phyloP scores from a whole-genome alignment of 768 basidiomycete species.

The Sutorius australiensis region DNA sequence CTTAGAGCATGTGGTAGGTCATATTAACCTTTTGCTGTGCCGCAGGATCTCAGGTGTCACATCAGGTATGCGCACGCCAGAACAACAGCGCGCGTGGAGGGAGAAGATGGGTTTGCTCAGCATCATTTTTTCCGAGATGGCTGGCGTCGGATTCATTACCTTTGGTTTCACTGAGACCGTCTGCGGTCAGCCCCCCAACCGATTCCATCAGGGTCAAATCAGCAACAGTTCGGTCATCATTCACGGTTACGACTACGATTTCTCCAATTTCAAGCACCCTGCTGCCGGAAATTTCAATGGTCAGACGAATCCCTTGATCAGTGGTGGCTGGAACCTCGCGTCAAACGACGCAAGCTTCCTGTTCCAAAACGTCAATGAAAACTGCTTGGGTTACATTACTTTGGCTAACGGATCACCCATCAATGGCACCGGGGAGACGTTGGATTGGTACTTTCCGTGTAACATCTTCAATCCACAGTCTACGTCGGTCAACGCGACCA shows the following conservation, averaged over 20 bases:
- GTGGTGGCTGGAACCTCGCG: constrained; percentile 69
- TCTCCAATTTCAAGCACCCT: constrained; percentile 84
- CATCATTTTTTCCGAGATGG: constrained; percentile 82
- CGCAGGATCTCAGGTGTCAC: constrained; percentile 8
- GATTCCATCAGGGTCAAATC: constrained; percentile 77
- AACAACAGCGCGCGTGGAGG: constrained; percentile 95
- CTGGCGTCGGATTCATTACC: constrained; percentile 92
- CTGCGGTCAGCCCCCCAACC: constrained; percentile 82
- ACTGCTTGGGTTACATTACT: constrained; percentile 76
- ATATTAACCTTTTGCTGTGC: background rate
- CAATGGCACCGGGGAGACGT: constrained; percentile 48
- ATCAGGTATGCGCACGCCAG: constrained; percentile 81
- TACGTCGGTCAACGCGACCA: constrained; percentile 63
- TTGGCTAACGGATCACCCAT: constrained; percentile 70
- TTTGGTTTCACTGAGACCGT: constrained; percentile 97
- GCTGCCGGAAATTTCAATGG: constrained; percentile 69
- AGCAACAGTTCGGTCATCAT: constrained; percentile 83
- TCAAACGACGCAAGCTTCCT: constrained; percentile 92
- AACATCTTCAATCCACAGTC: constrained; percentile 78
- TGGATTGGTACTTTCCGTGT: constrained; percentile 99
- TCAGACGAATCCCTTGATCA: constrained; percentile 76
- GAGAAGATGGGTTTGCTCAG: constrained; percentile 94
- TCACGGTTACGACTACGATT: constrained; percentile 92
- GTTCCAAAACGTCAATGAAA: constrained; percentile 88
- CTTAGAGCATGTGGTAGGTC: constrained; percentile 74